Conservation (phyloP, 805 yeast species). For the Saccharomycopsis sp. region DNA sequence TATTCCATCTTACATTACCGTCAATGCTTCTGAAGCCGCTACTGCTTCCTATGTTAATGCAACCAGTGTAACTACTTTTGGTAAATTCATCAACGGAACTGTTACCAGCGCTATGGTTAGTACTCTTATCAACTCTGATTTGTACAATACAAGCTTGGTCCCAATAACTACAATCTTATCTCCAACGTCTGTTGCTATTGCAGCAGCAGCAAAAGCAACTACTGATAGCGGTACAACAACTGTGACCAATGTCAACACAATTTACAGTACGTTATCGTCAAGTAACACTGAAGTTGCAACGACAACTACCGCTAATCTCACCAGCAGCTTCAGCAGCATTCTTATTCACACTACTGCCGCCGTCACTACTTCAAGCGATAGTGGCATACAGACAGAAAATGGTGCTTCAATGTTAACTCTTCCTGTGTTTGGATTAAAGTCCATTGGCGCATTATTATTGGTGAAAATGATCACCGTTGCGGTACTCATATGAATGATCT, state of each 20-base stretch:
- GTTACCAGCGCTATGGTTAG: slow-evolving; percentile 4
- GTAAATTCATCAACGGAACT: slow-evolving; percentile 9
- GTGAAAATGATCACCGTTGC: background rate
- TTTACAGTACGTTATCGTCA: background rate
- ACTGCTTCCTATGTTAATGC: slow-evolving; percentile 9
- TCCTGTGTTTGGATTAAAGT: background rate
- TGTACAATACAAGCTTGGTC: slow-evolving; percentile 9
- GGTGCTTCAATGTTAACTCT: background rate
- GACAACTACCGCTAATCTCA: background rate
- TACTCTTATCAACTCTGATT: slow-evolving; percentile 9
- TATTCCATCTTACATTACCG: slow-evolving; percentile 6
- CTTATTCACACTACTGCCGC: background rate
- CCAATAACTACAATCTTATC: slow-evolving; percentile 12
- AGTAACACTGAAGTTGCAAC: background rate
- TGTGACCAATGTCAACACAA: background rate
- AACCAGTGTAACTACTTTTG: slow-evolving; percentile 14
- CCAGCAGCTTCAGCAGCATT: background rate
- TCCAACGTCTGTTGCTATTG: slow-evolving; percentile 4
- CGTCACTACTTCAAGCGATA: background rate
- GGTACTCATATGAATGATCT: background rate
- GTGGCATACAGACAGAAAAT: background rate
- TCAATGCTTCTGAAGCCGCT: background rate
- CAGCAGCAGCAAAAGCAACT: background rate
- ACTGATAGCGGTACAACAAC: background rate
- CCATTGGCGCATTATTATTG: background rate